Conservation (phyloP, 148 eudicot genomes). For the Rhododendron simsii region DNA sequence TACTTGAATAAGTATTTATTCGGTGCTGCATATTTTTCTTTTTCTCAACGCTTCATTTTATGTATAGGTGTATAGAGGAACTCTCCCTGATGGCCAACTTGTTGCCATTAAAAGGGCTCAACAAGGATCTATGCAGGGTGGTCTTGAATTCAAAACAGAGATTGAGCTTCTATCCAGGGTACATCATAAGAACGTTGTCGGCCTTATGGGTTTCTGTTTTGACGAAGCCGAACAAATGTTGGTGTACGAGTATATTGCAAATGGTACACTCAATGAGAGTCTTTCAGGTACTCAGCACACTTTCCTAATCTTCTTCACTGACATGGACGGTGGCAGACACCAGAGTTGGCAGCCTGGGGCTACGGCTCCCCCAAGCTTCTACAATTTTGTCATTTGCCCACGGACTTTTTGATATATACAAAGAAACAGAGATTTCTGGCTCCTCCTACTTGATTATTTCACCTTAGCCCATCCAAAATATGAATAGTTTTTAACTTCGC, state of each 20-base stretch:
- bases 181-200: constrained; percentile 63
- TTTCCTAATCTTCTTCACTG: neutral
- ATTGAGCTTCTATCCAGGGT: constrained; percentile 66
- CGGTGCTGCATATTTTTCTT: constrained; percentile 7
- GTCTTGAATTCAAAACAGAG: constrained; percentile 58
- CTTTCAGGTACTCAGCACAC: constrained; percentile 35
- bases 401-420: neutral
- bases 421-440: neutral
- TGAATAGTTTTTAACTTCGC: neutral
- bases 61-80: constrained; percentile 44
- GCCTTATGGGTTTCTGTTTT: constrained; percentile 56
- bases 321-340: neutral
- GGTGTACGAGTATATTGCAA: constrained; percentile 55
- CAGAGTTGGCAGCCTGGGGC: neutral
- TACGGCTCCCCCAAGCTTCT: neutral
- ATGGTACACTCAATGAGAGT: constrained; percentile 54
- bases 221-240: constrained; percentile 54
- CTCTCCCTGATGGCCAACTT: constrained; percentile 35
- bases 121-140: constrained; percentile 62
- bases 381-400: neutral
- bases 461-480: neutral
- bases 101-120: constrained; percentile 58
- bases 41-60: neutral
- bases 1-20: neutral
- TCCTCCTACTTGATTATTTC: neutral